A percentile compares a stretch with the other conserved stretches of the same genome.
Evolutionary conservation across 2,329 filamentous ascomycete species (phyloP).

Genomic region (Xylariaceae sp.): DNA sequence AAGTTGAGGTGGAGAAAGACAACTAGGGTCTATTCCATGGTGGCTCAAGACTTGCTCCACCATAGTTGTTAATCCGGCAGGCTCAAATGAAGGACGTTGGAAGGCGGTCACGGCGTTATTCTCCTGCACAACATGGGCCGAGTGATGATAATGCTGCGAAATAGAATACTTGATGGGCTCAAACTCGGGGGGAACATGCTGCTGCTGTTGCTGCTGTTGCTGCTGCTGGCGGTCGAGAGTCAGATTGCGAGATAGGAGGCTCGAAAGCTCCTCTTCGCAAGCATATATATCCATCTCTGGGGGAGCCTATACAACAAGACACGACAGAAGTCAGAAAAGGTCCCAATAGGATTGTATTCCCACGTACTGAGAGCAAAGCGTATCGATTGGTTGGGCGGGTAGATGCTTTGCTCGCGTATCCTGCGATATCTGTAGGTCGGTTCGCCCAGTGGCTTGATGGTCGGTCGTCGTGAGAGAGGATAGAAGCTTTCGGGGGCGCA

Average conservation of each 20-base stretch:
- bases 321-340: slow-evolving; percentile 4
- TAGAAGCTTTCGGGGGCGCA: slow-evolving; percentile 2
- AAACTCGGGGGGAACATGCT: slow-evolving; percentile 19
- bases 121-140: slow-evolving; percentile 56
- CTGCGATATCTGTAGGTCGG: slow-evolving; percentile 9
- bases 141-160: slow-evolving; percentile 80
- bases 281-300: slow-evolving; percentile 51
- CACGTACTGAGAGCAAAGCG: too few species aligned
- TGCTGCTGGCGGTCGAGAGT: slow-evolving; percentile 49
- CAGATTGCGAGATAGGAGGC: slow-evolving; percentile 72
- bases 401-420: too few species aligned
- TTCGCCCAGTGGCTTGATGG: slow-evolving; percentile 9
- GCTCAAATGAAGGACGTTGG: slow-evolving; percentile 46
- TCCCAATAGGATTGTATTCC: too few species aligned
- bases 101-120: slow-evolving; percentile 31
- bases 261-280: slow-evolving; percentile 79
- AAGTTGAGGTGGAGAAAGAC: slow-evolving; percentile 68
- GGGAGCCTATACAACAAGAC: too few species aligned
- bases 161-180: slow-evolving; percentile 63
- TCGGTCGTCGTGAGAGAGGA: too few species aligned
- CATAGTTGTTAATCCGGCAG: slow-evolving; percentile 42
- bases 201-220: slow-evolving; percentile 22
- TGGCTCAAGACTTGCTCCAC: slow-evolving; percentile 55
- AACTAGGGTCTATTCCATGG: slow-evolving; percentile 63
- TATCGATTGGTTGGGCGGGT: too few species aligned